Evolutionary conservation across 108 stramenopile genomes (phyloP).

Genomic region (Cylindrotheca closterium): DNA sequence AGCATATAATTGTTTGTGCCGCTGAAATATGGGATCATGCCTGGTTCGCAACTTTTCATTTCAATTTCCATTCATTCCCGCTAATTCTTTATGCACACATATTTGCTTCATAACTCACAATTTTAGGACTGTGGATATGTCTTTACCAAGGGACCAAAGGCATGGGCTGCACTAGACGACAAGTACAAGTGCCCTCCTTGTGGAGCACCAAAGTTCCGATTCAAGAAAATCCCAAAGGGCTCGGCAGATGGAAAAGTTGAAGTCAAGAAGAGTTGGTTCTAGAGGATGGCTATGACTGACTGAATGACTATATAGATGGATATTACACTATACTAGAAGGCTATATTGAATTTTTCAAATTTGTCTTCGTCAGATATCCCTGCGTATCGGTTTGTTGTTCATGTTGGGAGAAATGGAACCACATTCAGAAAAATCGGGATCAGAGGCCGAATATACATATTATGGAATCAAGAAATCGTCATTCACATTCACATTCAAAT

Average conservation of each 20-base stretch:
- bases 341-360: too few relatives aligned
- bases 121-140: conserved; percentile 82
- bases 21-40: neutral
- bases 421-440: too few relatives aligned
- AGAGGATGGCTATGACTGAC: too few relatives aligned
- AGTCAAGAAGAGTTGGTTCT: conserved; percentile 75
- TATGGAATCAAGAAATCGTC: too few relatives aligned
- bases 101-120: neutral
- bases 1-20: conserved; percentile 6
- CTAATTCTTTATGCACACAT: neutral
- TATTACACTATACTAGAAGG: too few relatives aligned
- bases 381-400: too few relatives aligned
- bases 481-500: too few relatives aligned
- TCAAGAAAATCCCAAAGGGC: conserved; percentile 89
- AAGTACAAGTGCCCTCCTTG: conserved; percentile 77
- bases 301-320: too few relatives aligned
- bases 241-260: conserved; percentile 60
- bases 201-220: conserved; percentile 73
- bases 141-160: conserved; percentile 85
- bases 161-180: conserved; percentile 67
- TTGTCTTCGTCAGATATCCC: too few relatives aligned
- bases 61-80: neutral
- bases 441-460: too few relatives aligned
- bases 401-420: too few relatives aligned
- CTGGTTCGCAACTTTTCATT: neutral